A percentile compares a stretch with the other conserved stretches of the same genome.
phyloP scores from a whole-genome alignment of 148 eudicot species.

The Diospyros lotus region DNA sequence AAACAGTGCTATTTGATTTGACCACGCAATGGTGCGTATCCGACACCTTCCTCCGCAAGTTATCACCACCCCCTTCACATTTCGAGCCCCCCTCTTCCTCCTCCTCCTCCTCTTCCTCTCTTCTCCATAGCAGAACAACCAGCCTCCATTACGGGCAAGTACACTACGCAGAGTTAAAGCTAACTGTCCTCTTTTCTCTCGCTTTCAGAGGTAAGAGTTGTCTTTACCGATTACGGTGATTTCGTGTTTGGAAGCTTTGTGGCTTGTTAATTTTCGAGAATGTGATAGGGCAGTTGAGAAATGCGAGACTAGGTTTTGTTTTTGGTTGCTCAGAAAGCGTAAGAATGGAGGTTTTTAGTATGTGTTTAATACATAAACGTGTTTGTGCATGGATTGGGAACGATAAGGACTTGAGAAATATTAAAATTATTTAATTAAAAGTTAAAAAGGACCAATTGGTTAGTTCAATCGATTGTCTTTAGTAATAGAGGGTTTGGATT shows the following conservation, averaged over 20 bases:
- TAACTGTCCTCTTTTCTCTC: neutral
- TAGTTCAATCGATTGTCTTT: neutral
- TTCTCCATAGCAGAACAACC: neutral
- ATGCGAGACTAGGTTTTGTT: neutral
- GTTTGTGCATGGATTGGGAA: neutral
- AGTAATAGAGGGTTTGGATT: neutral
- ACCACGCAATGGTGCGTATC: slow-evolving; percentile 5
- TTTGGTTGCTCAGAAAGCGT: neutral
- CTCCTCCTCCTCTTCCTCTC: neutral
- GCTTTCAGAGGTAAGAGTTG: neutral
- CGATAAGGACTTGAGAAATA: neutral
- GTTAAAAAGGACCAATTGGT: neutral
- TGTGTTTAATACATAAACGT: neutral
- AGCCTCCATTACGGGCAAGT: neutral
- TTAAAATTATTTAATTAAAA: neutral
- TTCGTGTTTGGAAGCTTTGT: neutral
- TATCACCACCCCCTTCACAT: neutral
- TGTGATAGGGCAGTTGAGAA: neutral
- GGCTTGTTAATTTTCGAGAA: neutral
- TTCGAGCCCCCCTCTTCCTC: neutral
- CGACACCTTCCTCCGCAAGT: slow-evolving; percentile 12
- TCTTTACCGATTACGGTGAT: neutral
- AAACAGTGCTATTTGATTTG: slow-evolving; percentile 6
- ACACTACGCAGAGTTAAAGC: neutral
- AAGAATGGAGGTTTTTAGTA: neutral